Evolutionary conservation across 495 filamentous ascomycete genomes (phyloP).

Genomic region (Aspergillus indologenus): DNA sequence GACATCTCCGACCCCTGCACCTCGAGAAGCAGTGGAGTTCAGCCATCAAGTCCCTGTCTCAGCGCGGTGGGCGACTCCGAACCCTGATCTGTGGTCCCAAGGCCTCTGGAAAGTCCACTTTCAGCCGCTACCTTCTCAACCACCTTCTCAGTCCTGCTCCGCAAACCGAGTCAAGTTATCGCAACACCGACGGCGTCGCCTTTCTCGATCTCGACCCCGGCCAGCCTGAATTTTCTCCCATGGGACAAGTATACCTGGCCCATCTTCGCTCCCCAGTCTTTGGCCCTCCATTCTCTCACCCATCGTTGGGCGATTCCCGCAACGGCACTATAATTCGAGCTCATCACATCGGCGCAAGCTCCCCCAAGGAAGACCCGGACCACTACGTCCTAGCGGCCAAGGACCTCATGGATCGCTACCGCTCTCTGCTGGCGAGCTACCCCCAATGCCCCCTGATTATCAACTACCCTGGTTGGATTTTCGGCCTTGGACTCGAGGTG

Average conservation of each 20-base stretch:
- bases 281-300: constrained; percentile 73
- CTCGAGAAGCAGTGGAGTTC: constrained; percentile 62
- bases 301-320: constrained; percentile 36
- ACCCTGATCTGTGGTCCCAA: constrained; percentile 76
- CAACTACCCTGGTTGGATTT: constrained; percentile 82
- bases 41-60: constrained; percentile 41
- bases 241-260: constrained; percentile 73
- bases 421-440: constrained; percentile 36
- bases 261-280: constrained; percentile 62
- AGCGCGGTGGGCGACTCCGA: constrained; percentile 33
- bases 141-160: constrained; percentile 58
- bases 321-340: constrained; percentile 52
- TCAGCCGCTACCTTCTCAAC: constrained; percentile 73
- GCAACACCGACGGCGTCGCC: constrained; percentile 47
- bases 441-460: constrained; percentile 64
- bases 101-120: constrained; percentile 82
- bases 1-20: constrained; percentile 57
- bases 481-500: constrained; percentile 69
- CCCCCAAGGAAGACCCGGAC: constrained; percentile 65
- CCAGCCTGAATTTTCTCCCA: constrained; percentile 76
- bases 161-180: constrained; percentile 32
- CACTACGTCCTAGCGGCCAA: constrained; percentile 66
- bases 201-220: constrained; percentile 82
- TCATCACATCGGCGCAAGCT: constrained; percentile 70
- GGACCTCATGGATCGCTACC: constrained; percentile 67